phyloP scores from a whole-genome alignment of 495 filamentous ascomycete genomes.

The Aspergillus ostianus region DNA sequence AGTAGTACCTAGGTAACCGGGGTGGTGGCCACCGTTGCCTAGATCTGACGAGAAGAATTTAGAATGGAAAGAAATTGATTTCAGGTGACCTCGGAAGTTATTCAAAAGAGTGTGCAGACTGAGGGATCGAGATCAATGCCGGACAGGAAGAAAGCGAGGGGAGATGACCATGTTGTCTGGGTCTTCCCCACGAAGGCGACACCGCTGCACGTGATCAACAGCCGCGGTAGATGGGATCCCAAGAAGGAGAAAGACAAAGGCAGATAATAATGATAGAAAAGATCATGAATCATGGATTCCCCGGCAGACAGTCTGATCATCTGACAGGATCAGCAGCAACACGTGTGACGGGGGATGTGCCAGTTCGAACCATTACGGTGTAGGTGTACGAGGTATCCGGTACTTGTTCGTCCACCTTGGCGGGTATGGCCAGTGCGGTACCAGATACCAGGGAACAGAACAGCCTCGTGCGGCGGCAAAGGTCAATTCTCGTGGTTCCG shows the following conservation, averaged over 20 bases:
- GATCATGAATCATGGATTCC: neutral
- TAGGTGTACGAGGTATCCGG: slow-evolving; percentile 10
- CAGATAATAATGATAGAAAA: no score
- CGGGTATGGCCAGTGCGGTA: slow-evolving; percentile 17
- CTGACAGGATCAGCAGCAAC: neutral
- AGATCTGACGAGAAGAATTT: no score
- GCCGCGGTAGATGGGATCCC: neutral
- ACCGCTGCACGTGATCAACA: neutral
- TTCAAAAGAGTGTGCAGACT: no score
- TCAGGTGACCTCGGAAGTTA: no score
- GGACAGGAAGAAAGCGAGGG: no score
- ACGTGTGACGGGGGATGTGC: neutral
- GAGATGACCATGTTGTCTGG: no score
- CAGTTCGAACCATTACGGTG: neutral
- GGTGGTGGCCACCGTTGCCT: no score
- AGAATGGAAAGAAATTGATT: no score
- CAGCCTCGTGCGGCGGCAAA: neutral
- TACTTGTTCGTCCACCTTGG: slow-evolving; percentile 11
- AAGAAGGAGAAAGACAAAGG: no score
- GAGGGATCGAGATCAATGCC: no score
- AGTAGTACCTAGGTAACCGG: no score
- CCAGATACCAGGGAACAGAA: slow-evolving; percentile 10
- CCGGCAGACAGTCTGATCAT: neutral
- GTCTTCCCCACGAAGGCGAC: no score
- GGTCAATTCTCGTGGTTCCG: neutral